phyloP scores from a whole-genome alignment of 2,329 filamentous ascomycete species.

The Cytospora paraplurivora region DNA sequence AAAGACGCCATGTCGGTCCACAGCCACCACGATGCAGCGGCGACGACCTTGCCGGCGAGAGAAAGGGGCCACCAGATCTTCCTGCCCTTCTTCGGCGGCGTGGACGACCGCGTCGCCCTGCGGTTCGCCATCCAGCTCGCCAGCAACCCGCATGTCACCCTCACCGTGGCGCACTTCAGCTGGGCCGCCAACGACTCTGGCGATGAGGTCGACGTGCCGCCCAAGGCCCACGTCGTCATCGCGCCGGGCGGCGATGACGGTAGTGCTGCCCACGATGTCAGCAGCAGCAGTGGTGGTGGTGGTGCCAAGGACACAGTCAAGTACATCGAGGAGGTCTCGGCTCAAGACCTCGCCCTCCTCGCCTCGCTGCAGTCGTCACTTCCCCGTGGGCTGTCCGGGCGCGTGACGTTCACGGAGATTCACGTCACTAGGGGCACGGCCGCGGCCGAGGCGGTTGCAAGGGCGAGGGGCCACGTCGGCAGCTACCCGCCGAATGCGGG shows the following conservation, averaged over 20 bases:
- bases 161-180: slow-evolving; percentile 68
- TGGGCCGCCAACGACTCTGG: slow-evolving; percentile 34
- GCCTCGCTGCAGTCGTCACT: slow-evolving; percentile 40
- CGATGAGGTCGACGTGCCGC: slow-evolving; percentile 30
- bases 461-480: slow-evolving; percentile 62
- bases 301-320: slow-evolving; percentile 33
- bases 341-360: slow-evolving; percentile 41
- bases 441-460: slow-evolving; percentile 50
- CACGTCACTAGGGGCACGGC: slow-evolving; percentile 44
- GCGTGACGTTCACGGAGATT: slow-evolving; percentile 53
- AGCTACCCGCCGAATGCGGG: slow-evolving; percentile 66
- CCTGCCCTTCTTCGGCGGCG: slow-evolving; percentile 81
- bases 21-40: slow-evolving; percentile 48
- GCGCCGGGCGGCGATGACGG: neutral
- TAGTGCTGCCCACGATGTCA: slow-evolving; percentile 20
- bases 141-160: slow-evolving; percentile 75
- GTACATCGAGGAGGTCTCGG: slow-evolving; percentile 36
- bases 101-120: slow-evolving; percentile 79
- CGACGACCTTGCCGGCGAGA: slow-evolving; percentile 55
- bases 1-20: slow-evolving; percentile 61
- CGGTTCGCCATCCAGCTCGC: slow-evolving; percentile 82
- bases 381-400: slow-evolving; percentile 37
- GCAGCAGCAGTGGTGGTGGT: neutral
- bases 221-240: slow-evolving; percentile 26
- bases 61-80: slow-evolving; percentile 82